Percentiles rank a stretch among this genome's conserved stretches.
These are phyloP conservation scores for Fraxinus albicans DNA, from an alignment of 305 asterid species.

Conservation along the genomic window DNA sequence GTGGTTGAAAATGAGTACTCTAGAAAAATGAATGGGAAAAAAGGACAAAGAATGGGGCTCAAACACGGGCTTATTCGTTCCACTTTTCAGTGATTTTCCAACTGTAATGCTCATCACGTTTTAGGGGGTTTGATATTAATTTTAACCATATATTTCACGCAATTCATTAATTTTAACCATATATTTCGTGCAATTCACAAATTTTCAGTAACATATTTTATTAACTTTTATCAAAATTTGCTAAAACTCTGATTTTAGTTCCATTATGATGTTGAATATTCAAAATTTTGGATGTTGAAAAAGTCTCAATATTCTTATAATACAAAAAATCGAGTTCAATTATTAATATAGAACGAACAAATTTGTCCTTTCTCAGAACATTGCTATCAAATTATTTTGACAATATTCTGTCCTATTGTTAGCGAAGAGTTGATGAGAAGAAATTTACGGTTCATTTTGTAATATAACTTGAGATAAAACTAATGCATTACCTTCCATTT, in stretches of 20 bases:
- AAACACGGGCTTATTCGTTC: too few species aligned
- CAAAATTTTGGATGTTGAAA: background rate
- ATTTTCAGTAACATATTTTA: background rate
- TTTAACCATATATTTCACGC: background rate
- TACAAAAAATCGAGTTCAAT: background rate
- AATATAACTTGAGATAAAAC: background rate
- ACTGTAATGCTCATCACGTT: background rate
- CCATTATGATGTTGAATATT: background rate
- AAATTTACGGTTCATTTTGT: background rate
- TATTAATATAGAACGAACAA: background rate
- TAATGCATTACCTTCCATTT: too few species aligned
- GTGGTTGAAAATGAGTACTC: background rate
- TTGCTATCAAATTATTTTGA: background rate
- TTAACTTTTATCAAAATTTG: too few species aligned
- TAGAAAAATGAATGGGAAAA: too few species aligned
- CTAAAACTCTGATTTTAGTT: too few species aligned
- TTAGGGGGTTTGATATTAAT: background rate
- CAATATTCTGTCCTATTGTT: background rate
- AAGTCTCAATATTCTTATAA: background rate
- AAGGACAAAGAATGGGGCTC: too few species aligned
- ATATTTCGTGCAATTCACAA: too few species aligned
- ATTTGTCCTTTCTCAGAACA: background rate
- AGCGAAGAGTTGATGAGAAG: background rate
- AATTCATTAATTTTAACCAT: too few species aligned
- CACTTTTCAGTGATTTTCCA: too few species aligned